These are phyloP conservation scores for Solanum raphanifolium DNA, from an alignment of 257 asterid genomes.

Conservation along the genomic window DNA sequence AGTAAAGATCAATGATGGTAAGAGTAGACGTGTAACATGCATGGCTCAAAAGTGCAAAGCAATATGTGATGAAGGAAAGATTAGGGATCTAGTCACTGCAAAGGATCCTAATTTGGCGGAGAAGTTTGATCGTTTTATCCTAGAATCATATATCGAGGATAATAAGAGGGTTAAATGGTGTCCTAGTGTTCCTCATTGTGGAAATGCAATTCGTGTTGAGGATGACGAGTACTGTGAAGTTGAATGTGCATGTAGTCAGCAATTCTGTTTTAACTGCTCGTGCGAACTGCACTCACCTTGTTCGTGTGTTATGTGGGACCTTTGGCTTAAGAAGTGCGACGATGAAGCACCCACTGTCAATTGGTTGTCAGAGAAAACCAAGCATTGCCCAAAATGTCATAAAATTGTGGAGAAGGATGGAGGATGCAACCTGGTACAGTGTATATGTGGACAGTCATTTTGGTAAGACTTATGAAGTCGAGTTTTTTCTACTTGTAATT, in stretches of 20 bases:
- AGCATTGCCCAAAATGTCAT: constrained; percentile 42
- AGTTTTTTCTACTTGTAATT: neutral
- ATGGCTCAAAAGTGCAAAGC: constrained; percentile 54
- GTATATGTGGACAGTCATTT: constrained; percentile 47
- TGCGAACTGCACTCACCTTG: constrained; percentile 53
- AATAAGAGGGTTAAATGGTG: constrained; percentile 56
- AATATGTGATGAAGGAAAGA: constrained; percentile 42
- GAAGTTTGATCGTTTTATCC: constrained; percentile 42
- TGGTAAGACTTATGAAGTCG: constrained; percentile 25
- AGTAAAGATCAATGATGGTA: constrained; percentile 48
- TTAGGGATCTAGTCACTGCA: constrained; percentile 30
- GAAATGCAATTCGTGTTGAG: constrained; percentile 42
- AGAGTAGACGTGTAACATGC: constrained; percentile 40
- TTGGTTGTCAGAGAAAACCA: constrained; percentile 30
- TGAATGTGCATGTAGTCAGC: constrained; percentile 42
- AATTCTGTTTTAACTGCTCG: constrained; percentile 51
- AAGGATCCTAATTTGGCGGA: constrained; percentile 33
- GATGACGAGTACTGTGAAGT: constrained; percentile 35
- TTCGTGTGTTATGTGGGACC: constrained; percentile 52
- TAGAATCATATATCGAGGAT: constrained; percentile 59
- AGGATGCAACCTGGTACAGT: constrained; percentile 48
- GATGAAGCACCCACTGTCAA: constrained; percentile 22
- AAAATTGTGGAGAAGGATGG: constrained; percentile 47
- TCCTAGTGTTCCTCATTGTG: constrained; percentile 56
- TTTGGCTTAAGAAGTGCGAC: constrained; percentile 36